A percentile compares a stretch with the other conserved stretches of the same genome.
Conservation (phyloP, 2,329 filamentous ascomycete genomes). For the Colletotrichum liaoningense region DNA sequence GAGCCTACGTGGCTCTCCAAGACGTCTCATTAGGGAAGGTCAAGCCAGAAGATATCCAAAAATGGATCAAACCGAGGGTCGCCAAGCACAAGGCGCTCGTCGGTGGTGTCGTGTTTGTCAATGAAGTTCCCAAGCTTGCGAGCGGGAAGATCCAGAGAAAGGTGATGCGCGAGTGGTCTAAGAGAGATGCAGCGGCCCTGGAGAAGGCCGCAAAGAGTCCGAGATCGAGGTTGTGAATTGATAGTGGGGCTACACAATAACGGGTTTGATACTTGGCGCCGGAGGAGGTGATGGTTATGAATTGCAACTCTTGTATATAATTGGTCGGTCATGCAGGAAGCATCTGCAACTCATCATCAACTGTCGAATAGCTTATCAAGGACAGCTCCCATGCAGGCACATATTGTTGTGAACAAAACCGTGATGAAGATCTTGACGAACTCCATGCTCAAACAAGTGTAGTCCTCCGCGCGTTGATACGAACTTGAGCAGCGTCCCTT, state of each 20-base stretch:
- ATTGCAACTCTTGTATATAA: too few relatives aligned
- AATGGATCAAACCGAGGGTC: constrained; percentile 57
- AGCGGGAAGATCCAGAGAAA: constrained; percentile 70
- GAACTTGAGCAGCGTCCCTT: too few relatives aligned
- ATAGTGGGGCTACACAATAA: background rate
- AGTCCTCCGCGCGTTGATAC: too few relatives aligned
- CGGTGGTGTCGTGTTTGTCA: constrained; percentile 65
- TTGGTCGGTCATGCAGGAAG: too few relatives aligned
- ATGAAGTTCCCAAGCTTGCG: constrained; percentile 67
- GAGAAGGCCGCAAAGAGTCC: constrained; percentile 25
- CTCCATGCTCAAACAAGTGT: too few relatives aligned
- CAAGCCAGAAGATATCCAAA: constrained; percentile 63
- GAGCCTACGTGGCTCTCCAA: constrained; percentile 64
- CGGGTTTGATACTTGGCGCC: background rate
- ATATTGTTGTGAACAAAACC: too few relatives aligned
- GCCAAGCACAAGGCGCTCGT: constrained; percentile 64
- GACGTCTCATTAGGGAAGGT: constrained; percentile 56
- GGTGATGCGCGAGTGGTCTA: constrained; percentile 67
- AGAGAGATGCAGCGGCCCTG: constrained; percentile 56
- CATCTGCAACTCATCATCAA: too few relatives aligned
- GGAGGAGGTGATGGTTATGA: background rate
- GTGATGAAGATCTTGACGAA: too few relatives aligned
- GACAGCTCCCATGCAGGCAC: too few relatives aligned
- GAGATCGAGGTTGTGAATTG: constrained; percentile 29
- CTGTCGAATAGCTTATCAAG: too few relatives aligned